Base-by-base conservation (phyloP, 257 asterid species). In the Nicotiana tomentosiformis region DNA sequence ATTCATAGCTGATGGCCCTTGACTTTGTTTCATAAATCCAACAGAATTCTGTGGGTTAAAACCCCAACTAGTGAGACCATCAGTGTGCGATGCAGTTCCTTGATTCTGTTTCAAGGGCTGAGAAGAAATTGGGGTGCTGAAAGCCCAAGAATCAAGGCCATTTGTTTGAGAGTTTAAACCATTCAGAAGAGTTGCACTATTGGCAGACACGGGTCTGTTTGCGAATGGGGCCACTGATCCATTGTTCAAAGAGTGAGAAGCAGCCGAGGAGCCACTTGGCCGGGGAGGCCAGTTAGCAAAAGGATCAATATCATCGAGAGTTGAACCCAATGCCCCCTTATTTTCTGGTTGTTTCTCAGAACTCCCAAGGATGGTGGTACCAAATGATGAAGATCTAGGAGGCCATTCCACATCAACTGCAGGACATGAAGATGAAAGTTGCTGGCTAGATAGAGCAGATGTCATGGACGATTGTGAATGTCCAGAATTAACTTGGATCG, bases 321-420 rank as follows among this genome's bases (percentile, higher is more conserved):
- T 86, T 39, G 94, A 55, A 84, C 77, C 85, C 51, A 94, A 72
- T 23, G 87, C 16, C 76, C 83, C 82, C 85, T 86, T 92, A 84
- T 86, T 89, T 83, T 87, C 97, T 58, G 77, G 86, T 56, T 79
- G 82, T 67, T 85, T 84, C 66, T 86, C 88, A 53, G 37, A 65
- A 84, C 82, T 84, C 57, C 89, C 92, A 29, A 86, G 82, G 57
- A 84, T 72, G 53, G 90, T 68, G 46, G 62, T 69, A 57, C 84
- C 89, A 60, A 77, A 35, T 32, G 90, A 86, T 32, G 91, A 87
- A 66, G 95, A 88, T 72, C 85, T 89, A 56, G 98, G 98, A 57
- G 98, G 99, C 99, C 99, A 96, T 86, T 96, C 98, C 12, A 96
- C 87, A 86, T 96, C 99, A 84, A 94, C 97, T 39, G 99, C 94